Base-by-base conservation (phyloP, 441 rosid species). In the Gossypium davidsonii region DNA sequence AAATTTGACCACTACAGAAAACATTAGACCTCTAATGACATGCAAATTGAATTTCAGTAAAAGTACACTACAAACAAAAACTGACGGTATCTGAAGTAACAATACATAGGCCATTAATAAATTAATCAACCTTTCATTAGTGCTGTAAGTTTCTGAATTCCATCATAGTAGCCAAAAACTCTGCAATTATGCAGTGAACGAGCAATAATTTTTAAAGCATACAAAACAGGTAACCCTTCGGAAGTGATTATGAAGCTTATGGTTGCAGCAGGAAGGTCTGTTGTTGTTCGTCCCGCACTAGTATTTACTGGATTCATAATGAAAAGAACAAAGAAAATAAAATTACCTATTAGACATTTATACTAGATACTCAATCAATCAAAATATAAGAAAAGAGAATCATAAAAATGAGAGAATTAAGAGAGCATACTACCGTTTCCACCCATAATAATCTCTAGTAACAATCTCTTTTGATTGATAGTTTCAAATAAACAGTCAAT, bases 171-270 rank as follows among this genome's bases (percentile, higher is more conserved):
- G 66, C 85, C 90, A 84, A 90, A 85, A 75, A 86, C 89, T 80
- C 83, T 83, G 82, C 93, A 87, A 80, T 90, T 88, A 84, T 88
- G 93, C 80, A 88, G 77, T n/a, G 96, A 90, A 70, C 91, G 87
- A 51, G 78, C 82, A 21, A 85, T 73, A 78, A 90, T 70, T 68
- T 81, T 80, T 77, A 88, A 76, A 56, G 93, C 91, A 67, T 85
- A 89, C 89, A 88, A 73, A 75, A 85, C 79, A 48, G 81, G 80
- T 61, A 89, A 73, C 48, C 87, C 89, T 25, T 58, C 63, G 4
- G 63, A 58, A 51, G 75, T 72, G 57, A 81, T 80, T 66, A 66
- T 80, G 69, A 80, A 79, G 79, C 75, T 78, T 71, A 83, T 72
- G 53, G 87, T 77, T 71, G 84, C 69, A 73, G 80, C 85, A 60